Evolutionary conservation across 768 basidiomycete genomes (phyloP).

Genomic region (Suillus lakei): DNA sequence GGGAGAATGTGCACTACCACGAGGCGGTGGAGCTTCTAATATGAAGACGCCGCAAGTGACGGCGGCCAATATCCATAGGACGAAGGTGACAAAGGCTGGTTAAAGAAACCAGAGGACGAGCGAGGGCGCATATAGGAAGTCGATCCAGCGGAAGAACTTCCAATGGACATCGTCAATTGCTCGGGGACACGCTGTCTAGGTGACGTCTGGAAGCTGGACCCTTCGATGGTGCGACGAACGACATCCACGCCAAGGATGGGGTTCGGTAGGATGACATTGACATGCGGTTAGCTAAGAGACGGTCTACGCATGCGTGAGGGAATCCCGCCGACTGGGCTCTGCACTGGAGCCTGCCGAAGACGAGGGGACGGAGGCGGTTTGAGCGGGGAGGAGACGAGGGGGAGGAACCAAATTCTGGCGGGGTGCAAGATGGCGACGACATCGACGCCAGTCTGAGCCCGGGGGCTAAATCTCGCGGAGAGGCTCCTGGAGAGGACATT

Average conservation of each 20-base stretch:
- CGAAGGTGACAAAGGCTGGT: too few species aligned
- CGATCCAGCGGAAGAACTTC: too few species aligned
- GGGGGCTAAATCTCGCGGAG: background rate
- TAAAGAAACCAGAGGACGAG: background rate
- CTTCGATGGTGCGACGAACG: background rate
- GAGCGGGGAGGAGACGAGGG: conserved; percentile 33
- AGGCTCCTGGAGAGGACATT: background rate
- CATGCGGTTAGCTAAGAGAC: background rate
- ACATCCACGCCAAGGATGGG: background rate
- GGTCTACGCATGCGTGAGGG: background rate
- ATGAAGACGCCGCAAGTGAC: background rate
- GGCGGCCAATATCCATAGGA: background rate
- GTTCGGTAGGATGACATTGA: background rate
- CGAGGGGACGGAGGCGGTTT: conserved; percentile 22
- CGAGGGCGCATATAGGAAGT: background rate
- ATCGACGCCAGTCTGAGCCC: background rate
- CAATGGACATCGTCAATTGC: background rate
- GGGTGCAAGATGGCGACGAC: background rate
- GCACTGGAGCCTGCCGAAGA: conserved; percentile 1
- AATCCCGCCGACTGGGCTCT: background rate
- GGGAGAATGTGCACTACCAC: background rate
- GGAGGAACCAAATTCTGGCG: conserved; percentile 20
- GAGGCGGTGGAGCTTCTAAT: background rate
- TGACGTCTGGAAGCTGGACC: background rate
- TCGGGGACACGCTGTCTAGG: background rate